A percentile compares a stretch with the other conserved stretches of the same genome.
Conservation (phyloP, 768 basidiomycete genomes). For the Guyanaporus albipodus region DNA sequence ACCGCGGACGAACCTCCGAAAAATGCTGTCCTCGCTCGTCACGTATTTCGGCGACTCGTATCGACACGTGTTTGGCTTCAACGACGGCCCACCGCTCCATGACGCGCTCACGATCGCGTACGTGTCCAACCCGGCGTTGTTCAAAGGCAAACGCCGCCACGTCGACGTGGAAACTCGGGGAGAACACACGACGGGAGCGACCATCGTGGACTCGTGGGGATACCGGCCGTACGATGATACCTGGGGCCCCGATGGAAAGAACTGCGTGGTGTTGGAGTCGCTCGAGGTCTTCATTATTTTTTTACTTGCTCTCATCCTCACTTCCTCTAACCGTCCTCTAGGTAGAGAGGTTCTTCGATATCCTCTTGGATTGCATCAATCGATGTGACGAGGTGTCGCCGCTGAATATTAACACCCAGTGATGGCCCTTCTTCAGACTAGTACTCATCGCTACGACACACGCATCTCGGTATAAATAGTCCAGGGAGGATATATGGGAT, state of each 20-base stretch:
- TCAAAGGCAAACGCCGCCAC: conserved; percentile 57
- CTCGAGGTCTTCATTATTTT: conserved; percentile 68
- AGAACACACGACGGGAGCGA: conserved; percentile 66
- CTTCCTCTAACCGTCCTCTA: conserved; percentile 25
- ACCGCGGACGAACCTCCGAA: conserved; percentile 50
- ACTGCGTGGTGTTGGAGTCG: conserved; percentile 65
- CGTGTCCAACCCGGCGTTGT: conserved; percentile 63
- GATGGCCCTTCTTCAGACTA: no score
- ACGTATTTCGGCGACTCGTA: conserved; percentile 72
- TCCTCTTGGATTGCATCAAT: conserved; percentile 58
- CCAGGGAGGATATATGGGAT: neutral
- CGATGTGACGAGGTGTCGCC: conserved; percentile 59
- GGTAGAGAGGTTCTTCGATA: conserved; percentile 62
- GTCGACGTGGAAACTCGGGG: conserved; percentile 82
- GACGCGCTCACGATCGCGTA: conserved; percentile 83
- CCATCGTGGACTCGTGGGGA: conserved; percentile 74
- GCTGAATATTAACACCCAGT: conserved; percentile 53
- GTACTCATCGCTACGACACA: no score
- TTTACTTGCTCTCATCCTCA: neutral
- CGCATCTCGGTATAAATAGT: neutral
- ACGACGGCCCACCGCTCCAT: conserved; percentile 83
- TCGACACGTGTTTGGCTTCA: conserved; percentile 72
- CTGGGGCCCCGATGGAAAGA: conserved; percentile 74
- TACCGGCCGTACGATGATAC: conserved; percentile 54
- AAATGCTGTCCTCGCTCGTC: conserved; percentile 71